phyloP scores from a whole-genome alignment of 106 monocot genomes.

The Hemerocallis citrina region DNA sequence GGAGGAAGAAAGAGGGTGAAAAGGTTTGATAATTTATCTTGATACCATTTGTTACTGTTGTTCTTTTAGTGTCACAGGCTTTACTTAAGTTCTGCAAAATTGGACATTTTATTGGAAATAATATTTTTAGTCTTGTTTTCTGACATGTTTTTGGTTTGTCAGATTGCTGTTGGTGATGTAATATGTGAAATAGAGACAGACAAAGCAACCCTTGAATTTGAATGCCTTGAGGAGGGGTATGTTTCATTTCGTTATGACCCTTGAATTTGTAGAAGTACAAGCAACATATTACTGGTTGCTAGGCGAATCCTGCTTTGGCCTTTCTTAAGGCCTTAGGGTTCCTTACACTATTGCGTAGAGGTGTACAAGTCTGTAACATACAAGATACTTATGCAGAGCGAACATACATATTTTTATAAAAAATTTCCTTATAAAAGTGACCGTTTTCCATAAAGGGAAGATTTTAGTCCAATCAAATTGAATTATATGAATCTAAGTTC shows the following conservation, averaged over 20 bases:
- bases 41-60: conserved; percentile 3
- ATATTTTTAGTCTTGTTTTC: neutral
- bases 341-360: too few species aligned
- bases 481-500: too few species aligned
- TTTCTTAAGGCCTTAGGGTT: too few species aligned
- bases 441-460: too few species aligned
- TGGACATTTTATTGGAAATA: neutral
- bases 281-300: too few species aligned
- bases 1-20: conserved; percentile 97
- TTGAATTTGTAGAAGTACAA: too few species aligned
- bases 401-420: too few species aligned
- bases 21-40: conserved; percentile 36
- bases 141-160: conserved; percentile 9
- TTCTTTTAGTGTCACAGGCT: neutral
- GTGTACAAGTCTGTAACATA: neutral
- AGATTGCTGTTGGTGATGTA: conserved; percentile 94
- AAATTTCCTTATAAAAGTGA: too few species aligned
- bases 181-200: conserved; percentile 98
- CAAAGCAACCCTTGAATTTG: conserved; percentile 94
- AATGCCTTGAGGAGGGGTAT: conserved; percentile 96
- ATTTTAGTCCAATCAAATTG: too few species aligned
- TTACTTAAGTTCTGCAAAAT: neutral
- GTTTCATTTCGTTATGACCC: neutral
- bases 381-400: neutral
- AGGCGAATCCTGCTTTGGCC: too few species aligned